Conservation (phyloP, 2,329 filamentous ascomycete species). For the Colletotrichum sp. region DNA sequence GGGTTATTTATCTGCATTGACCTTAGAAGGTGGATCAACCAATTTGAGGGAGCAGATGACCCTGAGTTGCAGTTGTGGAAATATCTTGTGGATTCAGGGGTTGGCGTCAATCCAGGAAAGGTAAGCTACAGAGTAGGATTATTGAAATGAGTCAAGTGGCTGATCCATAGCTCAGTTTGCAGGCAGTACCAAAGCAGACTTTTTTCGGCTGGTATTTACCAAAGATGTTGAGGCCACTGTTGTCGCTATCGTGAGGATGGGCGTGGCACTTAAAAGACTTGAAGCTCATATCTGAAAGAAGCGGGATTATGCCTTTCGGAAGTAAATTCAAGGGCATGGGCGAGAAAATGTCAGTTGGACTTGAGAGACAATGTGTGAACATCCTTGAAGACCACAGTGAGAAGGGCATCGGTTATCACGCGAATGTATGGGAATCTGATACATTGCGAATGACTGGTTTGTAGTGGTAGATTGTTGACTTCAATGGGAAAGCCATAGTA, state of each 20-base stretch:
- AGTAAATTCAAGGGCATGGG: not conserved
- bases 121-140: not conserved
- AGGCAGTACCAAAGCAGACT: not conserved
- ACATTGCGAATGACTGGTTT: no score
- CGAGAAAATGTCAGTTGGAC: accelerated
- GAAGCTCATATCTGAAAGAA: accelerated
- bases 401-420: no score
- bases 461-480: not conserved
- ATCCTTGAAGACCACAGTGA: no score
- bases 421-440: no score
- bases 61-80: not conserved
- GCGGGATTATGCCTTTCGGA: not conserved
- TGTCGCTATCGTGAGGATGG: not conserved
- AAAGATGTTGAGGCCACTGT: not conserved
- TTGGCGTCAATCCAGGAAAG: not conserved
- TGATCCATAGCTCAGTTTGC: not conserved
- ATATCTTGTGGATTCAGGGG: not conserved
- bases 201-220: not conserved
- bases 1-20: not conserved
- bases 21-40: not conserved
- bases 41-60: not conserved
- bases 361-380: not conserved
- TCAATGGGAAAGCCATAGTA: not conserved
- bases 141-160: not conserved
- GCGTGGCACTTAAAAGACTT: not conserved